Base-by-base conservation (phyloP, 441 rosid genomes). In the Pelargonium citronellum region DNA sequence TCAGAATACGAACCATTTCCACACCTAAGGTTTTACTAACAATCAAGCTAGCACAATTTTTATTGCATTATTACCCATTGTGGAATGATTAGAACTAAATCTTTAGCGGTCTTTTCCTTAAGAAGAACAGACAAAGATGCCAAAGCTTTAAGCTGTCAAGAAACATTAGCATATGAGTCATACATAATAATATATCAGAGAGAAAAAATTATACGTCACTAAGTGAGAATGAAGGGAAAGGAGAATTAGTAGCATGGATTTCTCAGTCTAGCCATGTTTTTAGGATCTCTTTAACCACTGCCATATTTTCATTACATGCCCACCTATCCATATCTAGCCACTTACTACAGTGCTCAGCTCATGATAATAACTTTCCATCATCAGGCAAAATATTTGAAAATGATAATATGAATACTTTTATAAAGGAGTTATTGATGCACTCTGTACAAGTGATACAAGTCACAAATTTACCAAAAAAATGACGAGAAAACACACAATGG, bases 91-190 rank as follows among this genome's bases (percentile, higher is more conserved):
- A 78, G 87, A 70, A 83, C 76, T 72, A 91, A 43, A 37, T 87
- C 95, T 84, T 89, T 92, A 70, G 80, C 88, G 68, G 91, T 74
- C 89, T 86, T 95, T 67, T 87, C 82, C 86, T 91, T 89, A 70
- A 95, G 74, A 70, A 89, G 72, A 58, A 58, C 74, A 67, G 92
- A 85, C 41, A 91, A 67, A 75, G 91, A 80, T 77, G 88, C 71
- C 77, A 95, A 83, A 70, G 97, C 99, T 80, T 95, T 95, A 70
- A 95, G 91, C 97, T 90, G 92, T 79, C 69, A 73, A 66, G 53
- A 75, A 79, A 67, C 34, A 64, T 68, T 80, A 74, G 15, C 64
- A 34, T 73, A 37, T 64, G 30, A 44, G 69, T 17, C 22, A 5
- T 16, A 27, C 15, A 12, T 47, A 47, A 47, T 13, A 47, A 11